phyloP scores from a whole-genome alignment of 2,329 filamentous ascomycete genomes.

The Alternaria atra region DNA sequence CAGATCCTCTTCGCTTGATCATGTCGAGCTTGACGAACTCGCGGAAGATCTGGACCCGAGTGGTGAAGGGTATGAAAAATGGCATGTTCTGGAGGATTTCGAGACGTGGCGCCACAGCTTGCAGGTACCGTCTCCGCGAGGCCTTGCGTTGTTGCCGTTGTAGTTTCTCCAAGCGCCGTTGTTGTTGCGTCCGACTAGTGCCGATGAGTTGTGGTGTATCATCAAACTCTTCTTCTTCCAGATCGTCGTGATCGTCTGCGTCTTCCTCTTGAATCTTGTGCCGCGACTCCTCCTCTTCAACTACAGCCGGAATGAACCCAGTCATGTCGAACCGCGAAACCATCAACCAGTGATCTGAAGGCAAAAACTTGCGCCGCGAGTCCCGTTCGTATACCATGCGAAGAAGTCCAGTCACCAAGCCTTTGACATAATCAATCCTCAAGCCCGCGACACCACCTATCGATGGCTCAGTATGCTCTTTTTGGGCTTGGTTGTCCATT shows the following conservation, averaged over 20 bases:
- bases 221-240: constrained; percentile 53
- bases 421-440: constrained; percentile 79
- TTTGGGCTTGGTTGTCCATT: constrained; percentile 32
- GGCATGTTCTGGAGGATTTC: constrained; percentile 96
- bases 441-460: constrained; percentile 74
- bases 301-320: constrained; percentile 84
- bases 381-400: constrained; percentile 93
- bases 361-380: constrained; percentile 84
- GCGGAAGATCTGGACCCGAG: constrained; percentile 89
- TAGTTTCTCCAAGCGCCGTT: constrained; percentile 69
- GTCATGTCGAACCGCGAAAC: constrained; percentile 86
- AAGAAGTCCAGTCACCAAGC: constrained; percentile 80
- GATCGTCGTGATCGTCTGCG: constrained; percentile 62
- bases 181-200: constrained; percentile 69
- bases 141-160: constrained; percentile 71
- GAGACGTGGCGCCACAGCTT: constrained; percentile 82
- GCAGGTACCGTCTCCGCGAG: constrained; percentile 75
- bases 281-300: constrained; percentile 82
- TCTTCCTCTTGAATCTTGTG: constrained; percentile 73
- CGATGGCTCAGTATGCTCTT: constrained; percentile 51
- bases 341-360: constrained; percentile 93
- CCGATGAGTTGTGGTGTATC: constrained; percentile 57
- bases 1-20: constrained; percentile 71
- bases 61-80: constrained; percentile 93
- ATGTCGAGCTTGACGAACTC: constrained; percentile 91